A percentile compares a stretch with the other conserved stretches of the same genome.
Conservation (phyloP, 1,284 basidiomycete species). For the Phellinidium pouzarii region DNA sequence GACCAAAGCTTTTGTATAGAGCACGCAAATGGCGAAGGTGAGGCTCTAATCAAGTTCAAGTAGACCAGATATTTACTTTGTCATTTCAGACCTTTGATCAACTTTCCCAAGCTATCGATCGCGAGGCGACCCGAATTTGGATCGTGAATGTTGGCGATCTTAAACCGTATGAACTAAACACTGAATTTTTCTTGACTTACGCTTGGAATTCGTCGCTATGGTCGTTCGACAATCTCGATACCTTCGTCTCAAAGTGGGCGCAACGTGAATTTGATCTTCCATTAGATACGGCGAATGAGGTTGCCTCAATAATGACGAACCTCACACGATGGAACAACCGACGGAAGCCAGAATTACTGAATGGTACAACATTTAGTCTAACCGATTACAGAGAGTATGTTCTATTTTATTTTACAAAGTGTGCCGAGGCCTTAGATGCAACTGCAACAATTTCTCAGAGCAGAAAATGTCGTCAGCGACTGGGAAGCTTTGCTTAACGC, state of each 20-base stretch:
- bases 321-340: conserved; percentile 57
- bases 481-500: conserved; percentile 44
- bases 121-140: conserved; percentile 52
- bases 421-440: neutral
- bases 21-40: conserved; percentile 42
- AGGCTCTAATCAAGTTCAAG: neutral
- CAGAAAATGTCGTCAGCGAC: conserved; percentile 44
- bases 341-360: conserved; percentile 62
- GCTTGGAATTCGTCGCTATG: conserved; percentile 54
- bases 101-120: conserved; percentile 52
- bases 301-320: conserved; percentile 51
- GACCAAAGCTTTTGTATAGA: conserved; percentile 24
- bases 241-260: conserved; percentile 53
- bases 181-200: conserved; percentile 60
- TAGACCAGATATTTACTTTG: conserved; percentile 14
- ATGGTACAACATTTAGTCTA: conserved; percentile 55
- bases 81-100: conserved; percentile 46
- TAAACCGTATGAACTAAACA: conserved; percentile 66
- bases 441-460: conserved; percentile 30
- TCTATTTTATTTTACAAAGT: conserved; percentile 8
- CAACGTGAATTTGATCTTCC: conserved; percentile 56
- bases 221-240: conserved; percentile 44
- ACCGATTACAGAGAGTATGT: conserved; percentile 62
- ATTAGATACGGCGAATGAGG: conserved; percentile 31
- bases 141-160: conserved; percentile 64